Percentiles rank a stretch among this genome's conserved stretches.
These are phyloP conservation scores for Ploettnerulaceae sp. DNA, from an alignment of 2,329 filamentous ascomycete genomes.

Conservation along the genomic window DNA sequence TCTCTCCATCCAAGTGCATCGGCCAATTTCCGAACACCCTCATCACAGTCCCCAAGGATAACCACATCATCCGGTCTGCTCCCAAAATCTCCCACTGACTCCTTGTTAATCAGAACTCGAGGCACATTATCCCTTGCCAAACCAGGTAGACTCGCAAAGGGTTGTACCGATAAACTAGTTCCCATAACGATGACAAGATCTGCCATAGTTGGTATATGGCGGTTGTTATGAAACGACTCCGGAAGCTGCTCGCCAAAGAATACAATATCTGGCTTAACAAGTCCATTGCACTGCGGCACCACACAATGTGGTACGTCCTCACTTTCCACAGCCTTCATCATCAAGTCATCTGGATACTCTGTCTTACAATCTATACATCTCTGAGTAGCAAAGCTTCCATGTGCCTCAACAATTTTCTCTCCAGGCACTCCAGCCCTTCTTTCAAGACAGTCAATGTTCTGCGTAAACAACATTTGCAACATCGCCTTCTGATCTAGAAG, in stretches of 20 bases:
- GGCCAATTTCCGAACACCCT: slow-evolving; percentile 72
- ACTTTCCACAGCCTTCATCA: slow-evolving; percentile 63
- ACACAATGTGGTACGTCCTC: slow-evolving; percentile 68
- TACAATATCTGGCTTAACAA: slow-evolving; percentile 77
- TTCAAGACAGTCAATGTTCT: slow-evolving; percentile 97
- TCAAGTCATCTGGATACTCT: slow-evolving; percentile 66
- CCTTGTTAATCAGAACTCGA: slow-evolving; percentile 81
- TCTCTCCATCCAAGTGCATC: slow-evolving; percentile 77
- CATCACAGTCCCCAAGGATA: slow-evolving; percentile 76
- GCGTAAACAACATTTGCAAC: slow-evolving; percentile 84
- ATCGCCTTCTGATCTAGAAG: slow-evolving; percentile 75
- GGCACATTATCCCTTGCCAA: slow-evolving; percentile 59
- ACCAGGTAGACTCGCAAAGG: slow-evolving; percentile 77
- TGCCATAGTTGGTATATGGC: slow-evolving; percentile 52
- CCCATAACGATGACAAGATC: slow-evolving; percentile 84
- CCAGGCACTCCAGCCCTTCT: slow-evolving; percentile 76
- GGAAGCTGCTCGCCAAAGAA: slow-evolving; percentile 78
- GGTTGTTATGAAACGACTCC: slow-evolving; percentile 56
- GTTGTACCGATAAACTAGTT: slow-evolving; percentile 81
- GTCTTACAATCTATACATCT: slow-evolving; percentile 83
- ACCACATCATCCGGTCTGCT: slow-evolving; percentile 78
- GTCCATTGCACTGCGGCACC: slow-evolving; percentile 58
- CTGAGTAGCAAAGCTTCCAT: slow-evolving; percentile 90
- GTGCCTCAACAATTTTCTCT: slow-evolving; percentile 83
- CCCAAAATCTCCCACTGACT: slow-evolving; percentile 76